These are phyloP conservation scores for Paramecium octaurelia DNA, from an alignment of 73 alveolate genomes.

Conservation along the genomic window DNA sequence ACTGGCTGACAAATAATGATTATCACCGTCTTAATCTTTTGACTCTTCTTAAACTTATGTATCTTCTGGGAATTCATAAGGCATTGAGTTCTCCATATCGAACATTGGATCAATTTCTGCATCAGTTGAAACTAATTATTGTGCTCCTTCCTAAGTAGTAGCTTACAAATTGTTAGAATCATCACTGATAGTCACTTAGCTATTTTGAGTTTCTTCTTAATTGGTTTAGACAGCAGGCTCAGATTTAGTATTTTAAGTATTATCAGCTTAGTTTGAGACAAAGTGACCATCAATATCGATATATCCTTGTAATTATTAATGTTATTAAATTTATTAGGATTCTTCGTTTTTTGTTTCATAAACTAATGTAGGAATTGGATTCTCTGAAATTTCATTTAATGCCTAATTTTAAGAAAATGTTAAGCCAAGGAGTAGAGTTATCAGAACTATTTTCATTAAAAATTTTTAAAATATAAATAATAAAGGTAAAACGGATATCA, in stretches of 20 bases:
- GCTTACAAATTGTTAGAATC: not conserved
- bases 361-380: not conserved
- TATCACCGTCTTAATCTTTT: not conserved
- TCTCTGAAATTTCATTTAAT: not conserved
- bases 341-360: not conserved
- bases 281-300: not conserved
- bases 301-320: not conserved
- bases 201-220: not conserved
- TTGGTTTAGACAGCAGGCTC: not conserved
- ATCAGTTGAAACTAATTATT: not conserved
- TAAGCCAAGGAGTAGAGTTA: not conserved
- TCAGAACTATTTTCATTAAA: not conserved
- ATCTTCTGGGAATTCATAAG: slow-evolving; percentile 19
- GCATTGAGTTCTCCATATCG: not conserved
- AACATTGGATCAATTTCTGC: not conserved
- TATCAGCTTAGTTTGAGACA: not conserved
- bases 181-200: not conserved
- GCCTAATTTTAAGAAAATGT: not conserved
- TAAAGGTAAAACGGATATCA: slow-evolving; percentile 5
- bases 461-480: not conserved
- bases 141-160: not conserved
- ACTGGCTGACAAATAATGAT: not conserved
- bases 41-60: not conserved
- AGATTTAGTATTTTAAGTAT: not conserved
- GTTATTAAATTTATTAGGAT: not conserved